Evolutionary conservation across 2,329 filamentous ascomycete species (phyloP).

Genomic region (Pseudogymnoascus sp.): DNA sequence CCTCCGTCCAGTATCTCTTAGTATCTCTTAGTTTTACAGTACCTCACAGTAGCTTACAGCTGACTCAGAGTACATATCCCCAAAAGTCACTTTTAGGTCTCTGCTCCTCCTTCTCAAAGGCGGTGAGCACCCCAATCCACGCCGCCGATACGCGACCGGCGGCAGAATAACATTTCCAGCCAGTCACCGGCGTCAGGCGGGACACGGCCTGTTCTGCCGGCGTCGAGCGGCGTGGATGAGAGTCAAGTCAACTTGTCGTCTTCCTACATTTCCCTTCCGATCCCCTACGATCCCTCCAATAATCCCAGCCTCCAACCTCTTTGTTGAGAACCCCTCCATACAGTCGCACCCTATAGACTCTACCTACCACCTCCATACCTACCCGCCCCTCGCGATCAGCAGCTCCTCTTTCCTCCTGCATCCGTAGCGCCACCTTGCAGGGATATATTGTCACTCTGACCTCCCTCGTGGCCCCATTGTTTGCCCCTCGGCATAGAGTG

Average conservation of each 20-base stretch:
- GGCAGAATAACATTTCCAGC: not conserved
- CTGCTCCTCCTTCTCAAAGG: not conserved
- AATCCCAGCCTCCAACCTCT: not conserved
- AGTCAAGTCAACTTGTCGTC: not conserved
- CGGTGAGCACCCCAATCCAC: not conserved
- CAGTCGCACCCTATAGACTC: not conserved
- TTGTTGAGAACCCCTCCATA: not conserved
- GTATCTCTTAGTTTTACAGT: not conserved
- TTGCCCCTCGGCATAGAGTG: not conserved
- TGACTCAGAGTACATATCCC: not conserved
- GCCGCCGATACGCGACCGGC: not conserved
- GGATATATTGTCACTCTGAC: not conserved
- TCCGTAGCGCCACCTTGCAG: conserved; percentile 3
- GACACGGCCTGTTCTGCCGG: not conserved
- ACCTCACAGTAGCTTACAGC: not conserved
- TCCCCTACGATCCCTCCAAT: not conserved
- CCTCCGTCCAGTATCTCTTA: too few species aligned
- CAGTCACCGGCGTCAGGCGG: not conserved
- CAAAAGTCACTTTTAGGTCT: not conserved
- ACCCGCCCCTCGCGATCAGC: not conserved
- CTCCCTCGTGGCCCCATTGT: not conserved
- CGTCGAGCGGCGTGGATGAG: not conserved
- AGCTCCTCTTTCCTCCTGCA: not conserved
- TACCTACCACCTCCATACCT: not conserved
- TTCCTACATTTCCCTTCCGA: not conserved